Conservation (phyloP, 306 rosid genomes). For the Chamaecrista fasciculata region DNA sequence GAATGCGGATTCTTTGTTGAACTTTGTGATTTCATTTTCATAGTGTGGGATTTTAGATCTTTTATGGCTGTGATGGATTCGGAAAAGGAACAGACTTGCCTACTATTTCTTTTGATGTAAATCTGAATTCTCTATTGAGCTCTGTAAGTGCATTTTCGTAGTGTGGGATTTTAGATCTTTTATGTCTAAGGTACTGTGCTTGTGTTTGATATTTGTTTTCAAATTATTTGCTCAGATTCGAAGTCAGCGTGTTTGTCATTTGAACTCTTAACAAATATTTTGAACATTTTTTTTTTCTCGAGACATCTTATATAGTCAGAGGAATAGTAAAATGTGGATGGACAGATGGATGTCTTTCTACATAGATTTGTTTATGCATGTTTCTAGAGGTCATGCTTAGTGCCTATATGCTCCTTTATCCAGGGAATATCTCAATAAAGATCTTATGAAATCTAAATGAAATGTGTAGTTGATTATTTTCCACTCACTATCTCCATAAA, state of each 20-base stretch:
- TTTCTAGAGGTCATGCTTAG: background rate
- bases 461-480: background rate
- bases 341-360: background rate
- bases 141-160: background rate
- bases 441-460: background rate
- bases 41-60: slow-evolving; percentile 28
- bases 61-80: background rate
- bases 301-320: background rate
- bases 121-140: background rate
- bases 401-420: background rate
- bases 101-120: background rate
- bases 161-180: slow-evolving; percentile 38
- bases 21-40: background rate
- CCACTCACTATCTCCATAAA: background rate
- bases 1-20: background rate
- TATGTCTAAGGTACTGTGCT: background rate
- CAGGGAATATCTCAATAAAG: background rate
- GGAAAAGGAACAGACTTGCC: background rate
- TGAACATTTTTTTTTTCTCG: background rate
- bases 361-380: background rate
- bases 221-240: background rate
- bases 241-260: too few relatives aligned
- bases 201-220: background rate
- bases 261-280: background rate
- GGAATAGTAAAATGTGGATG: background rate